Percentiles rank a stretch among this genome's conserved stretches.
phyloP scores from a whole-genome alignment of 768 basidiomycete species.

The Kwoniella heveanensis region DNA sequence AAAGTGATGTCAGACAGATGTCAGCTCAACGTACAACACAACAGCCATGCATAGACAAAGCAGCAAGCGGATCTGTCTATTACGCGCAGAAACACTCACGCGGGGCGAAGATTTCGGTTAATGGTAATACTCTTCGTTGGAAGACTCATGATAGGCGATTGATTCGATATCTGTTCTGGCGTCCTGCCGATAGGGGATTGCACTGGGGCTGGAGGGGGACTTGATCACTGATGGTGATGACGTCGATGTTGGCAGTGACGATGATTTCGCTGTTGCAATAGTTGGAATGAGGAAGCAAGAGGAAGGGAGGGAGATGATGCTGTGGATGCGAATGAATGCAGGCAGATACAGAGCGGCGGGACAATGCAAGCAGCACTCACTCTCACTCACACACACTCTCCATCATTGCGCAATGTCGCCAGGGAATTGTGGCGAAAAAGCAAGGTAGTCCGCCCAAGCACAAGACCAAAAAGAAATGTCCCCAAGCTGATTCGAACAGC shows the following conservation, averaged over 20 bases:
- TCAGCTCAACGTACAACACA: too few species aligned
- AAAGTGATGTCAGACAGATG: background rate
- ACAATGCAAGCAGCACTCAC: background rate
- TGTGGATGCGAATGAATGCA: background rate
- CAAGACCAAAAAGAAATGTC: slow-evolving; percentile 22
- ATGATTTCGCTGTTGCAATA: background rate
- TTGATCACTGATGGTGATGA: too few species aligned
- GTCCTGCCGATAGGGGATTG: slow-evolving; percentile 20
- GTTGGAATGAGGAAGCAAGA: too few species aligned
- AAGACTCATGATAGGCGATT: slow-evolving; percentile 19
- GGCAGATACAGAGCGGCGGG: background rate
- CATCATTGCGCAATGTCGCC: slow-evolving; percentile 1
- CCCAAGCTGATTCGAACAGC: slow-evolving; percentile 31
- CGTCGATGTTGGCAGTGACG: too few species aligned
- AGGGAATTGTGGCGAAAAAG: background rate
- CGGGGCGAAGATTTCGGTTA: slow-evolving; percentile 48
- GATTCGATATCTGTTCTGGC: slow-evolving; percentile 16
- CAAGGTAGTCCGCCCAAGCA: background rate
- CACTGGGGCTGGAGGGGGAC: background rate
- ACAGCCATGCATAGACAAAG: too few species aligned
- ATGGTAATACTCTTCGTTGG: slow-evolving; percentile 16
- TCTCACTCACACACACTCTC: background rate
- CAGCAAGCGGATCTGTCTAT: too few species aligned
- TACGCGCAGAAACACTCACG: slow-evolving; percentile 27
- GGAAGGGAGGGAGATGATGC: background rate